These are phyloP conservation scores for Yamadazyma trypodendri DNA, from an alignment of 1,139 yeast genomes.

Conservation along the genomic window DNA sequence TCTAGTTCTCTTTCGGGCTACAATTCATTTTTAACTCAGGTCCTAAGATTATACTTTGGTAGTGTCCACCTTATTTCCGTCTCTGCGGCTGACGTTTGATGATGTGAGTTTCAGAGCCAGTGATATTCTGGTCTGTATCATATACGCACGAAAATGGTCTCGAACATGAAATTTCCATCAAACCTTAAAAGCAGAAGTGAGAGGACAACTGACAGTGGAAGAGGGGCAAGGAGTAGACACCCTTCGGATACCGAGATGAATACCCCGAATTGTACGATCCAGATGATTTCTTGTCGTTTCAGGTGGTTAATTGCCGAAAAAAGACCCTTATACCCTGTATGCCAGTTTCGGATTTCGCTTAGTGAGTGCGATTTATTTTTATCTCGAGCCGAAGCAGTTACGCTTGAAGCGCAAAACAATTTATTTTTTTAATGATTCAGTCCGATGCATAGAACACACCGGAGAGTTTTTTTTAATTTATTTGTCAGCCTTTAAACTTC, in stretches of 20 bases:
- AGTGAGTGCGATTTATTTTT: slow-evolving; percentile 1
- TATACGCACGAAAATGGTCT: not conserved
- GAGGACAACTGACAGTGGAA: no score
- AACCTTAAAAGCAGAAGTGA: not conserved
- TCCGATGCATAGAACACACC: slow-evolving; percentile 1
- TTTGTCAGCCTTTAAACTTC: not conserved
- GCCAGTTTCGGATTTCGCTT: not conserved
- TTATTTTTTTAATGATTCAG: not conserved
- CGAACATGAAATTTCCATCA: not conserved
- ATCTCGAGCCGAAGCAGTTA: not conserved
- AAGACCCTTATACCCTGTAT: not conserved
- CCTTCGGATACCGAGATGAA: not conserved
- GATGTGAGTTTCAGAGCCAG: no score
- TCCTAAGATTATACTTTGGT: no score
- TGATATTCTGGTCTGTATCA: no score
- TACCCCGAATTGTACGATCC: no score
- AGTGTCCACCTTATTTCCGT: no score
- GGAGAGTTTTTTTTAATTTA: slow-evolving; percentile 1
- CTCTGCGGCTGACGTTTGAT: no score
- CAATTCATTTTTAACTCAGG: no score
- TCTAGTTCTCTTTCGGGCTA: not conserved
- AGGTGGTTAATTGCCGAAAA: not conserved
- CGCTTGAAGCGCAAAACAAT: not conserved
- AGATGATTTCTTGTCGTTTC: no score
- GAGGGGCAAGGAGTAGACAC: not conserved